Conservation (phyloP, 1,139 yeast genomes). For the Kluyveromyces marxianus region DNA sequence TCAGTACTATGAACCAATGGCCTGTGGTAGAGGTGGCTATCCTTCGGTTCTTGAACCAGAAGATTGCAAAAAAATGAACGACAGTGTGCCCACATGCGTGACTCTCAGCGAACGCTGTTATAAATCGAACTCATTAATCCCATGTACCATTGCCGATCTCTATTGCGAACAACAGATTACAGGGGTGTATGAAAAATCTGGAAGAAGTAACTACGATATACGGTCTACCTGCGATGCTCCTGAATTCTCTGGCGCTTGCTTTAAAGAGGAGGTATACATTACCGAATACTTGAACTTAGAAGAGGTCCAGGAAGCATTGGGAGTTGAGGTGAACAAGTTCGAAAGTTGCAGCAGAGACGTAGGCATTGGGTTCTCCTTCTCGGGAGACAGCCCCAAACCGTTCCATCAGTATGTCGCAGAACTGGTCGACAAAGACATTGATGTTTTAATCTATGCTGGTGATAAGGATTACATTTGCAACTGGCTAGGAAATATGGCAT, state of each 20-base stretch:
- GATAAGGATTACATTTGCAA: slow-evolving; percentile 86
- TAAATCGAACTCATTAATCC: slow-evolving; percentile 35
- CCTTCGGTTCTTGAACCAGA: slow-evolving; percentile 56
- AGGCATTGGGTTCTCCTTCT: slow-evolving; percentile 43
- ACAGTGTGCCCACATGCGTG: slow-evolving; percentile 51
- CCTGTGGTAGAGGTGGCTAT: slow-evolving; percentile 76
- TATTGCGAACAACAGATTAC: slow-evolving; percentile 31
- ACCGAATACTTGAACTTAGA: slow-evolving; percentile 54
- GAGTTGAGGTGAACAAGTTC: slow-evolving; percentile 50
- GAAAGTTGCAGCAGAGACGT: slow-evolving; percentile 53
- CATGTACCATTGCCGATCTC: slow-evolving; percentile 49
- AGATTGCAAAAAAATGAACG: slow-evolving; percentile 50
- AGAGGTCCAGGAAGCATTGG: slow-evolving; percentile 53
- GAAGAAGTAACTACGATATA: slow-evolving; percentile 64
- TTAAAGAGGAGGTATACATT: slow-evolving; percentile 47
- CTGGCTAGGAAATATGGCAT: slow-evolving; percentile 81
- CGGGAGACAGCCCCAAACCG: slow-evolving; percentile 61
- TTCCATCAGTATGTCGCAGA: slow-evolving; percentile 56
- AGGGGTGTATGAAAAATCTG: slow-evolving; percentile 50
- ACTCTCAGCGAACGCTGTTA: slow-evolving; percentile 49
- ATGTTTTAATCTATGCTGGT: slow-evolving; percentile 81
- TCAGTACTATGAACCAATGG: slow-evolving; percentile 71
- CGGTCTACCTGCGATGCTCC: slow-evolving; percentile 47
- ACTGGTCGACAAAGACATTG: slow-evolving; percentile 52
- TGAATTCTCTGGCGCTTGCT: slow-evolving; percentile 43